These are phyloP conservation scores for Cubamyces sp. DNA, from an alignment of 768 basidiomycete species.

Conservation along the genomic window DNA sequence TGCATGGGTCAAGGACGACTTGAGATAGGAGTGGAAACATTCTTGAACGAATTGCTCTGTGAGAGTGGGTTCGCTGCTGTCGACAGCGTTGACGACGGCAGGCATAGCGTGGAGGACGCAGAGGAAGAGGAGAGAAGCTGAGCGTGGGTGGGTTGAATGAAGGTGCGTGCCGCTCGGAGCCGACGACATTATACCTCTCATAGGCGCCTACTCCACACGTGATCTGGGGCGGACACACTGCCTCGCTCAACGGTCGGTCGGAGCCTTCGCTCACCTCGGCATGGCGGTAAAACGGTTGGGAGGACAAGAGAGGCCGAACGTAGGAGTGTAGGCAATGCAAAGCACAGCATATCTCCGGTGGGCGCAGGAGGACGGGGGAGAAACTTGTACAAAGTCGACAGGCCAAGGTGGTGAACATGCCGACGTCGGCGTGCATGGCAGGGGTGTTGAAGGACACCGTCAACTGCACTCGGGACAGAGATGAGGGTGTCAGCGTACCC, in stretches of 20 bases:
- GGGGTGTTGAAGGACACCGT: too few relatives aligned
- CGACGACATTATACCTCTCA: slow-evolving; percentile 2
- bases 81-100: slow-evolving; percentile 30
- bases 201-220: slow-evolving; percentile 1
- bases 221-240: not conserved
- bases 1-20: slow-evolving; percentile 73
- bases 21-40: slow-evolving; percentile 82
- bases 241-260: not conserved
- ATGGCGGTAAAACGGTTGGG: not conserved
- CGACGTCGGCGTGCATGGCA: too few relatives aligned
- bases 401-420: too few relatives aligned
- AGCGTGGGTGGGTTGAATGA: not conserved
- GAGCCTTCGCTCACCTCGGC: not conserved
- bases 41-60: slow-evolving; percentile 73
- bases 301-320: not conserved
- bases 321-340: too few relatives aligned
- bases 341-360: too few relatives aligned
- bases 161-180: not conserved
- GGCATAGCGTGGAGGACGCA: slow-evolving; percentile 6
- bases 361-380: too few relatives aligned
- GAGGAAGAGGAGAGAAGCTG: not conserved
- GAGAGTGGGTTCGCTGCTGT: slow-evolving; percentile 41
- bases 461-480: too few relatives aligned
- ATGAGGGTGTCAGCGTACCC: too few relatives aligned
- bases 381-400: too few relatives aligned